Conservation (phyloP, 768 basidiomycete genomes). For the Hemileccinum impolitum region DNA sequence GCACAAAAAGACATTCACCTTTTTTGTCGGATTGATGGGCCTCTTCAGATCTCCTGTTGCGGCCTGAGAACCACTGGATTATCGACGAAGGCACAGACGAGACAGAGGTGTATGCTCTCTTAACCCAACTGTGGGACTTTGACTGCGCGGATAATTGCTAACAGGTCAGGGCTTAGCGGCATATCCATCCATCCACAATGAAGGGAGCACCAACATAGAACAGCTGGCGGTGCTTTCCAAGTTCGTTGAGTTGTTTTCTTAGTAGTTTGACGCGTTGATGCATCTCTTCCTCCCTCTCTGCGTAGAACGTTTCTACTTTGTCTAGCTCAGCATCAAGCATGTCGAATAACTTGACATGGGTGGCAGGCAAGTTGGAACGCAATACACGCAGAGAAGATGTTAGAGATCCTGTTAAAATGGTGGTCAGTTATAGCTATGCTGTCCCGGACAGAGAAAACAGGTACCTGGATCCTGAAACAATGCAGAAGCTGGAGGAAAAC, state of each 20-base stretch:
- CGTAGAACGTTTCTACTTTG: conserved; percentile 84
- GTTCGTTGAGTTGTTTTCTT: conserved; percentile 68
- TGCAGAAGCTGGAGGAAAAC: conserved; percentile 1
- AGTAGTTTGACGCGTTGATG: conserved; percentile 44
- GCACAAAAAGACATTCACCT: conserved; percentile 1
- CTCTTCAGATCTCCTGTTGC: not conserved
- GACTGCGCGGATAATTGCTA: conserved; percentile 16
- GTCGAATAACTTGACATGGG: conserved; percentile 71
- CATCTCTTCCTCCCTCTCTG: conserved; percentile 65
- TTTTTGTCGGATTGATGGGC: not conserved
- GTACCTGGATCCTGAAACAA: conserved; percentile 14
- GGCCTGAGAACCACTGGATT: not conserved
- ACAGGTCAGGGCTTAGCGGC: not conserved
- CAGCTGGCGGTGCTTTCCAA: conserved; percentile 62
- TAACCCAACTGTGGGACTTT: conserved; percentile 10
- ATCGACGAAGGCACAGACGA: conserved; percentile 4
- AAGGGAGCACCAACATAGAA: conserved; percentile 47
- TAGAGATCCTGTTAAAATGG: conserved; percentile 7
- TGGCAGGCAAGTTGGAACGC: conserved; percentile 51
- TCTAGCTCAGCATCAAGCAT: conserved; percentile 75
- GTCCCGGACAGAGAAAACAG: no score
- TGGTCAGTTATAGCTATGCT: not conserved
- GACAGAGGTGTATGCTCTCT: conserved; percentile 8
- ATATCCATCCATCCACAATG: not conserved
- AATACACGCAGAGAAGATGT: conserved; percentile 42